Conservation (phyloP, 805 yeast genomes). For the Torulaspora indica region DNA sequence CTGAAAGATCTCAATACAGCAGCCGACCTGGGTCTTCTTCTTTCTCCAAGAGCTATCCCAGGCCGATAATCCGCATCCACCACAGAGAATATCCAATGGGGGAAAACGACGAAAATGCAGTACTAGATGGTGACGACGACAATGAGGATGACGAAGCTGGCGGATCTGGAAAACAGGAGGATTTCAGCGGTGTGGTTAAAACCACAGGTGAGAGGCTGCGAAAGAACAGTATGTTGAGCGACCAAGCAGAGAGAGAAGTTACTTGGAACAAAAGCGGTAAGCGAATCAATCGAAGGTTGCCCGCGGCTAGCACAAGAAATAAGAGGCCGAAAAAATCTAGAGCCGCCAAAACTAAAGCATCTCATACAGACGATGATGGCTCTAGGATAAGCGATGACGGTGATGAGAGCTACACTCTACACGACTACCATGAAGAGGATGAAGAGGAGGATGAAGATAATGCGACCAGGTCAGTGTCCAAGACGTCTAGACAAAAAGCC, state of each 20-base stretch:
- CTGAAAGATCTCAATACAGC: conserved; percentile 15
- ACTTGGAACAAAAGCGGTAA: conserved; percentile 37
- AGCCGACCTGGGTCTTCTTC: conserved; percentile 33
- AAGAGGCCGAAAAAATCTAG: conserved; percentile 3
- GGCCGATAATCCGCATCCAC: conserved; percentile 29
- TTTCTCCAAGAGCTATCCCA: conserved; percentile 21
- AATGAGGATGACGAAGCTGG: conserved; percentile 13
- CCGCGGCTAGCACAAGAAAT: conserved; percentile 17
- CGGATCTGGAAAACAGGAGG: conserved; percentile 1
- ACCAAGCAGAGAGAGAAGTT: conserved; percentile 18
- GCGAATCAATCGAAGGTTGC: conserved; percentile 24
- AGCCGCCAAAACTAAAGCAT: neutral
- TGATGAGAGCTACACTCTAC: conserved; percentile 8
- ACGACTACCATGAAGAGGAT: conserved; percentile 8
- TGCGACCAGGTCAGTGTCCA: conserved; percentile 17
- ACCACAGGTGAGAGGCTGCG: conserved; percentile 5
- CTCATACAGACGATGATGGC: neutral
- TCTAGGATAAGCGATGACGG: conserved; percentile 5
- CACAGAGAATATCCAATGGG: conserved; percentile 19
- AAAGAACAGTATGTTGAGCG: conserved; percentile 5
- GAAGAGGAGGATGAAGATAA: conserved; percentile 19
- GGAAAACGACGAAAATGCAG: conserved; percentile 21
- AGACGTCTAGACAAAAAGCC: conserved; percentile 16
- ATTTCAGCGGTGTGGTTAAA: conserved; percentile 1
- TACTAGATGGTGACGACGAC: conserved; percentile 21